These are phyloP conservation scores for Wickerhamomyces ciferrii DNA, from an alignment of 805 yeast genomes.

Conservation along the genomic window DNA sequence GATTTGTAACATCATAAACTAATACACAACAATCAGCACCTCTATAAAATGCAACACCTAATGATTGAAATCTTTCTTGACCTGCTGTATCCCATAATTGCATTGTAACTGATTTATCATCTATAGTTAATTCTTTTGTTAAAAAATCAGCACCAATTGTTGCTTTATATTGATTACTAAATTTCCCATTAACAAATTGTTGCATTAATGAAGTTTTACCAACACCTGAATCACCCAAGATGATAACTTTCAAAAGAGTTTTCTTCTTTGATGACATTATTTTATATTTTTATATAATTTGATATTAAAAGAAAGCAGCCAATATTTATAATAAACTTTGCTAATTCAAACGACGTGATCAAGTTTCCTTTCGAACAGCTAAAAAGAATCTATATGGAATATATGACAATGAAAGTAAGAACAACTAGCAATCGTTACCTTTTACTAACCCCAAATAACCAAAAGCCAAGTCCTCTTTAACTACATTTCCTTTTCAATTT, in stretches of 20 bases:
- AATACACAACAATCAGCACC: slow-evolving; percentile 98
- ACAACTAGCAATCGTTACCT: no score
- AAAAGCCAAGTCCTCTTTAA: no score
- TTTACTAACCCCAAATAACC: no score
- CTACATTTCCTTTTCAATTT: no score
- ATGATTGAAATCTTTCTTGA: slow-evolving; percentile 93
- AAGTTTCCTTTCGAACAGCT: no score
- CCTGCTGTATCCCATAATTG: slow-evolving; percentile 99
- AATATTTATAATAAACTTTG: no score
- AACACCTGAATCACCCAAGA: slow-evolving; percentile 95
- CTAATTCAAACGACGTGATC: no score
- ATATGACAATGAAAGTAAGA: no score
- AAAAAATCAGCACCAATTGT: slow-evolving; percentile 97
- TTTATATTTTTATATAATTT: background rate
- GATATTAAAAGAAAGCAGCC: no score
- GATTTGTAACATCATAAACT: slow-evolving; percentile 93
- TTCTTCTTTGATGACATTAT: slow-evolving; percentile 49
- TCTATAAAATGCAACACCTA: slow-evolving; percentile 95
- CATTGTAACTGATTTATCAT: slow-evolving; percentile 50
- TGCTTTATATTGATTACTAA: slow-evolving; percentile 93
- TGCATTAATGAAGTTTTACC: slow-evolving; percentile 98
- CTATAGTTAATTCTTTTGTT: slow-evolving; percentile 84
- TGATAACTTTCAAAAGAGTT: slow-evolving; percentile 78
- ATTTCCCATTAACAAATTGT: slow-evolving; percentile 92
- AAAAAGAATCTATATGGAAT: no score